Evolutionary conservation across 176 grass and related monocot species (phyloP).

Genomic region (Sorghum bicolor): Sorghum_bicolor_NCBIv3 NC_012873.2:3156001-3156500

Average conservation of each 20-base stretch:
- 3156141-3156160: constrained; percentile 44
- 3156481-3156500: constrained; percentile 26
- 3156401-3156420: constrained; percentile 77
- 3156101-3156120: not conserved
- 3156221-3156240: constrained; percentile 51
- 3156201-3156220: constrained; percentile 39
- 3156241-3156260: too few relatives aligned
- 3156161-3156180: constrained; percentile 47
- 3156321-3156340: not conserved
- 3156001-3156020: too few relatives aligned
- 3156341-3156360: not conserved
- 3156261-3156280: too few relatives aligned
- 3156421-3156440: constrained; percentile 56
- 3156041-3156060: too few relatives aligned
- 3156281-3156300: too few relatives aligned
- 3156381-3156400: constrained; percentile 62
- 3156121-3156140: not conserved
- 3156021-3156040: too few relatives aligned
- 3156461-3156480: constrained; percentile 49
- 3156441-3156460: constrained; percentile 37
- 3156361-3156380: constrained; percentile 61
- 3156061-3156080: not conserved
- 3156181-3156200: constrained; percentile 53
- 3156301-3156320: too few relatives aligned
- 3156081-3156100: not conserved